Evolutionary conservation across 2,329 filamentous ascomycete species (phyloP).

Genomic region (Penicillium sp.): DNA sequence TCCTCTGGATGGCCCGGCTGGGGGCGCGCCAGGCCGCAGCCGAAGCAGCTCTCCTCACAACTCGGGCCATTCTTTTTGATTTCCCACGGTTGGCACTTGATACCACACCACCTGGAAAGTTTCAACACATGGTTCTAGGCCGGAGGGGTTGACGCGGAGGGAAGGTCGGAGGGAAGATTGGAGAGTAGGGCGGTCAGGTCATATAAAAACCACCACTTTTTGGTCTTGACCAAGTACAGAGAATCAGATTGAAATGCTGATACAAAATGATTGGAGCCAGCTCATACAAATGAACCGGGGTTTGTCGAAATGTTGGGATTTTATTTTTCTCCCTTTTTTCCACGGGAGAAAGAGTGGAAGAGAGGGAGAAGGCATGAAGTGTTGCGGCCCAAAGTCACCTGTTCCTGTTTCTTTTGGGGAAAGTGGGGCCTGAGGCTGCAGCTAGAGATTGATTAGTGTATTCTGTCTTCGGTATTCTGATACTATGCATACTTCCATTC

Average conservation of each 20-base stretch:
- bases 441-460: neutral
- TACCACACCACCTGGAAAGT: constrained; percentile 16
- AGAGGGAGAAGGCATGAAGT: constrained; percentile 8
- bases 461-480: neutral
- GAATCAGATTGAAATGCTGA: neutral
- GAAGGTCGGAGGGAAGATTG: neutral
- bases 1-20: constrained; percentile 33
- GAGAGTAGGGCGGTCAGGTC: constrained; percentile 12
- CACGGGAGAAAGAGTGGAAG: neutral
- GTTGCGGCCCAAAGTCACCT: constrained; percentile 27
- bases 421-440: constrained; percentile 24
- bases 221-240: neutral
- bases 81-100: constrained; percentile 14
- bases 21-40: constrained; percentile 35
- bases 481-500: neutral
- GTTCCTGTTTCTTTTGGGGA: constrained; percentile 23
- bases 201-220: constrained; percentile 6
- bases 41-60: constrained; percentile 36
- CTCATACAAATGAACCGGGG: neutral
- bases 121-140: constrained; percentile 18
- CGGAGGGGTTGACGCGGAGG: neutral
- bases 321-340: neutral
- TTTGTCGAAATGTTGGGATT: neutral
- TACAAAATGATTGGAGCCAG: neutral
- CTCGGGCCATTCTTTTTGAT: constrained; percentile 38